Percentiles rank a stretch among this genome's conserved stretches.
Conservation (phyloP, 352 stramenopile species). For the Globisporangium iwayamae region DNA sequence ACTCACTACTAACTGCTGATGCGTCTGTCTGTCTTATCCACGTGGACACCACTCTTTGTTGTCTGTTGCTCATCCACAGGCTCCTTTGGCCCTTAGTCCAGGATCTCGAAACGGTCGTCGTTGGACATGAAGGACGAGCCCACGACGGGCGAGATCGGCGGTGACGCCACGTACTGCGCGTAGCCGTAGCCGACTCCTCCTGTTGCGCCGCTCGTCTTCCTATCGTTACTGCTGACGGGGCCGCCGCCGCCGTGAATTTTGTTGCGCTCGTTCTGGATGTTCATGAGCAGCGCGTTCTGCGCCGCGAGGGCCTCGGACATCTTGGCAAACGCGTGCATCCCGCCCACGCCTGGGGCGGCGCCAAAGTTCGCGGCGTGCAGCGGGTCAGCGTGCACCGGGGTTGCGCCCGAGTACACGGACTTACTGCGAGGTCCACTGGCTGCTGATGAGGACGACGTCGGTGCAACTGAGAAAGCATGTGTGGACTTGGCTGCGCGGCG, state of each 20-base stretch:
- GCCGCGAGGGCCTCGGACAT: slow-evolving; percentile 10
- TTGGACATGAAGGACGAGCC: neutral
- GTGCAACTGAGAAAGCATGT: no score
- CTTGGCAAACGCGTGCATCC: neutral
- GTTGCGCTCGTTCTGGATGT: slow-evolving; percentile 5
- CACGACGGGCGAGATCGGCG: slow-evolving; percentile 10
- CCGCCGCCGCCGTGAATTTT: neutral
- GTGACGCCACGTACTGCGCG: slow-evolving; percentile 5
- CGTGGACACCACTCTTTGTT: neutral
- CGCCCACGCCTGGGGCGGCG: neutral
- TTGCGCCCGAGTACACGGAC: neutral
- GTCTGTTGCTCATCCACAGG: neutral
- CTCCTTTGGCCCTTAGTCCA: neutral
- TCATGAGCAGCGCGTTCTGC: slow-evolving; percentile 8
- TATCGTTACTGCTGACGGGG: no score
- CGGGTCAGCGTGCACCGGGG: neutral
- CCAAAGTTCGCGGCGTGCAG: neutral
- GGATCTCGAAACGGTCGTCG: slow-evolving; percentile 13
- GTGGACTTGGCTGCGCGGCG: neutral
- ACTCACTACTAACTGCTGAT: neutral
- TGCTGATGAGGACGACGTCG: neutral
- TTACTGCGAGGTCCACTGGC: neutral
- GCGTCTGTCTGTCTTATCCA: neutral
- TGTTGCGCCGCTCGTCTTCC: neutral
- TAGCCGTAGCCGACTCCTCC: slow-evolving; percentile 1